Conservation (phyloP, 768 basidiomycete species). For the Lactifluus pinguis region DNA sequence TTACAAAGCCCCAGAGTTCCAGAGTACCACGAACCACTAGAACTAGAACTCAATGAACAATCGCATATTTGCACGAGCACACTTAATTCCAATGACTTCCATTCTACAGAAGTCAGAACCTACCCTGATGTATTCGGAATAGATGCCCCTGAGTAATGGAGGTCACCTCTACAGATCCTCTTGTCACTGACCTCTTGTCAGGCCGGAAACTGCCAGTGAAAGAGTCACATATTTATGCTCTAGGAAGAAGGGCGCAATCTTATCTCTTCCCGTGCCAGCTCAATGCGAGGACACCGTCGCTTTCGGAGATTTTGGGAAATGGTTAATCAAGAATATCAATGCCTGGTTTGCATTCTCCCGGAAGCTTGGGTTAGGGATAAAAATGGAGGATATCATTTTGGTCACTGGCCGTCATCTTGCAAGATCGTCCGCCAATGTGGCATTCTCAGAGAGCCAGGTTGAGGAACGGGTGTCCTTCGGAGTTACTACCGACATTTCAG, state of each 20-base stretch:
- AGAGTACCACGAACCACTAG: not conserved
- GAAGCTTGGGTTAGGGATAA: not conserved
- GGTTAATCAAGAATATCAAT: too few species aligned
- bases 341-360: not conserved
- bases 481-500: too few species aligned
- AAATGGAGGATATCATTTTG: not conserved
- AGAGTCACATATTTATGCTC: not conserved
- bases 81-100: not conserved
- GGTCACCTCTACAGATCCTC: not conserved
- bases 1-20: not conserved
- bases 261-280: not conserved
- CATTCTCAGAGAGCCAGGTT: not conserved
- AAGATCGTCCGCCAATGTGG: not conserved
- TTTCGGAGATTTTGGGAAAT: not conserved
- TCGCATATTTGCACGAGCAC: not conserved
- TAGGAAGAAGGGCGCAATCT: too few species aligned
- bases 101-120: not conserved
- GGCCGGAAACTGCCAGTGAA: not conserved
- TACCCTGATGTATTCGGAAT: not conserved
- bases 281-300: not conserved
- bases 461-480: not conserved
- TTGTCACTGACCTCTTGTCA: not conserved
- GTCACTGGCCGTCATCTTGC: too few species aligned
- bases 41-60: not conserved
- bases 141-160: too few species aligned